These are phyloP conservation scores for Iberis pinnata DNA, from an alignment of 345 rosid genomes.

Conservation along the genomic window DNA sequence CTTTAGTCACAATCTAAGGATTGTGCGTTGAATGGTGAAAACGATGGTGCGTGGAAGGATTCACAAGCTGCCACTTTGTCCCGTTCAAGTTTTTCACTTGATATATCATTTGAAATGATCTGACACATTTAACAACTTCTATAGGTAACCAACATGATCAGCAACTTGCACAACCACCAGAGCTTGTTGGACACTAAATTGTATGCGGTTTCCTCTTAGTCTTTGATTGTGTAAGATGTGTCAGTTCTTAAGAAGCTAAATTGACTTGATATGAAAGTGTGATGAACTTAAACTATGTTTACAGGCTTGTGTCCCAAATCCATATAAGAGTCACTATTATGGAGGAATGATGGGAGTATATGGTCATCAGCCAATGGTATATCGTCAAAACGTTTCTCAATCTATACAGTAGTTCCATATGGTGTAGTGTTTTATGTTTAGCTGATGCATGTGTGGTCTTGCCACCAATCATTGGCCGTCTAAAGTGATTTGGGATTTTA, in stretches of 20 bases:
- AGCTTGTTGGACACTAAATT: slow-evolving; percentile 91
- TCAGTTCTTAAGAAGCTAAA: not conserved
- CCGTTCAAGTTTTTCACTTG: slow-evolving; percentile 41
- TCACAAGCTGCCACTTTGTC: slow-evolving; percentile 52
- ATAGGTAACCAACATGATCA: slow-evolving; percentile 42
- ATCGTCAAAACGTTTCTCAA: slow-evolving; percentile 10
- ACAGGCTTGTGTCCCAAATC: slow-evolving; percentile 89
- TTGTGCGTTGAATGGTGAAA: slow-evolving; percentile 48
- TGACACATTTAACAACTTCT: slow-evolving; percentile 32
- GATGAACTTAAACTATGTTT: slow-evolving; percentile 23
- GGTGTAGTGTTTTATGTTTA: slow-evolving; percentile 17
- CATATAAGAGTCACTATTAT: slow-evolving; percentile 74
- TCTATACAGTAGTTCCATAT: slow-evolving; percentile 17
- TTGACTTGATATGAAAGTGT: no score
- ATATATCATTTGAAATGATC: slow-evolving; percentile 23
- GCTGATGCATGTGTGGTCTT: no score
- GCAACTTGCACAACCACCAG: slow-evolving; percentile 59
- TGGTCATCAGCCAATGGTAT: slow-evolving; percentile 86
- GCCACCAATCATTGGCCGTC: no score
- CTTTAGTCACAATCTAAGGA: slow-evolving; percentile 52
- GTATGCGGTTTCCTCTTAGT: slow-evolving; percentile 40
- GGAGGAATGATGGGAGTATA: slow-evolving; percentile 80
- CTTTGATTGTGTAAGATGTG: not conserved
- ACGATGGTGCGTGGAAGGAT: slow-evolving; percentile 46
- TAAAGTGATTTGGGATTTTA: not conserved